A percentile compares a stretch with the other conserved stretches of the same genome.
phyloP scores from a whole-genome alignment of 352 stramenopile genomes.

The Pythium biforme region DNA sequence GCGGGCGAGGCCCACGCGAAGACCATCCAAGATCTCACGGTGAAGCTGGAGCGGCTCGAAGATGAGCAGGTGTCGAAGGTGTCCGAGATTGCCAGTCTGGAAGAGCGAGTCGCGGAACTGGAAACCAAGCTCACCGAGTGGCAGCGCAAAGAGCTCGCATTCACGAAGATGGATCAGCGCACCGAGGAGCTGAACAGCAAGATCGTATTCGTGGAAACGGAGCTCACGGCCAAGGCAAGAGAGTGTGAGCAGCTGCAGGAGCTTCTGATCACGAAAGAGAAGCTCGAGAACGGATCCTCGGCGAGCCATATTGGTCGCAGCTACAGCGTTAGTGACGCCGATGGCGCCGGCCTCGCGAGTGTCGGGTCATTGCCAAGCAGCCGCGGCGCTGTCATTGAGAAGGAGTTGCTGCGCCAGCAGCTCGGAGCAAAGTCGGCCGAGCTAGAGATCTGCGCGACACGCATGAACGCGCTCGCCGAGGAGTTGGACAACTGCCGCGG shows the following conservation, averaged over 20 bases:
- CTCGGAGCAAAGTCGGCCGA: constrained; percentile 48
- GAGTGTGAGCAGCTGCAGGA: constrained; percentile 49
- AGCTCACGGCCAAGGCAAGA: constrained; percentile 46
- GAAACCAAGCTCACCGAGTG: constrained; percentile 41
- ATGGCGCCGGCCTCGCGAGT: neutral
- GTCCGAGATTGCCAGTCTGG: constrained; percentile 46
- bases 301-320: neutral
- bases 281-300: neutral
- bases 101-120: constrained; percentile 57
- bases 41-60: constrained; percentile 58
- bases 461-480: constrained; percentile 44
- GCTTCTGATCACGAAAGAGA: constrained; percentile 10
- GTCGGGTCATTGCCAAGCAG: neutral
- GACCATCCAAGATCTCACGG: constrained; percentile 35
- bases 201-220: constrained; percentile 46
- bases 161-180: constrained; percentile 36
- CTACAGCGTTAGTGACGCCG: constrained; percentile 10
- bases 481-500: constrained; percentile 49
- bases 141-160: constrained; percentile 38
- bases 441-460: constrained; percentile 39
- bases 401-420: constrained; percentile 57
- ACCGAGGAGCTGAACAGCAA: constrained; percentile 57
- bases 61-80: constrained; percentile 59
- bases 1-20: neutral
- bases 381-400: constrained; percentile 26